Evolutionary conservation across 2,329 filamentous ascomycete genomes (phyloP).

Genomic region (Cladophialophora carrionii): DNA sequence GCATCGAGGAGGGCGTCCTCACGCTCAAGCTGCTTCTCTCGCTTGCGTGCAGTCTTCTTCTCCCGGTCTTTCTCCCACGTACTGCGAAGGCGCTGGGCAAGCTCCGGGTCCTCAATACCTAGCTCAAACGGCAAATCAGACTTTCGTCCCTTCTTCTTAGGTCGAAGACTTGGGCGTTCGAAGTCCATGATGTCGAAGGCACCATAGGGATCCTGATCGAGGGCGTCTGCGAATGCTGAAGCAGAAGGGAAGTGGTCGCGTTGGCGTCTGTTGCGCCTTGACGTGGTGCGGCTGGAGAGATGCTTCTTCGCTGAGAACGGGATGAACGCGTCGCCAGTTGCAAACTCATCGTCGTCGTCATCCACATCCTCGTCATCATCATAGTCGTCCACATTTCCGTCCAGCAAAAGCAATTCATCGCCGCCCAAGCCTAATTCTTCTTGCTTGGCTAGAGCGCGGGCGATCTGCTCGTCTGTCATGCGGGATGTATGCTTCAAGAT

Average conservation of each 20-base stretch:
- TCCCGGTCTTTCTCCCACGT: conserved; percentile 69
- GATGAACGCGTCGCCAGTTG: conserved; percentile 31
- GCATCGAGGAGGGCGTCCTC: conserved; percentile 66
- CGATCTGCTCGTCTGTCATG: conserved; percentile 65
- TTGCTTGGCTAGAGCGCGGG: conserved; percentile 63
- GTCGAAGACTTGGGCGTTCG: conserved; percentile 68
- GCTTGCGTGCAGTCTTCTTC: conserved; percentile 72
- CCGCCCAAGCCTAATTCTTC: conserved; percentile 65
- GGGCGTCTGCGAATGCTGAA: conserved; percentile 59
- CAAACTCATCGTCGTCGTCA: conserved; percentile 38
- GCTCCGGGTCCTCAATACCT: conserved; percentile 63
- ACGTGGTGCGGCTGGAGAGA: conserved; percentile 36
- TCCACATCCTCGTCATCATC: conserved; percentile 39
- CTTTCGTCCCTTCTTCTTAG: conserved; percentile 66
- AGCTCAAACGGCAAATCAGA: conserved; percentile 59
- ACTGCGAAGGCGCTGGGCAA: conserved; percentile 62
- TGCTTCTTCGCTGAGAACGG: conserved; percentile 35
- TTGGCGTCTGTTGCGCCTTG: conserved; percentile 38
- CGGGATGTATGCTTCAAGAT: conserved; percentile 44
- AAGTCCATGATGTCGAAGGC: conserved; percentile 87
- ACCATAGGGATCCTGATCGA: conserved; percentile 64
- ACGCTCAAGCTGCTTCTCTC: conserved; percentile 69
- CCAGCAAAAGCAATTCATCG: conserved; percentile 62
- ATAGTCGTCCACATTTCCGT: conserved; percentile 48
- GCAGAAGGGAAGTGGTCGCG: conserved; percentile 57